Conservation (phyloP, 225 moss, liverwort and hornwort species). For the Polytrichum formosum region DNA sequence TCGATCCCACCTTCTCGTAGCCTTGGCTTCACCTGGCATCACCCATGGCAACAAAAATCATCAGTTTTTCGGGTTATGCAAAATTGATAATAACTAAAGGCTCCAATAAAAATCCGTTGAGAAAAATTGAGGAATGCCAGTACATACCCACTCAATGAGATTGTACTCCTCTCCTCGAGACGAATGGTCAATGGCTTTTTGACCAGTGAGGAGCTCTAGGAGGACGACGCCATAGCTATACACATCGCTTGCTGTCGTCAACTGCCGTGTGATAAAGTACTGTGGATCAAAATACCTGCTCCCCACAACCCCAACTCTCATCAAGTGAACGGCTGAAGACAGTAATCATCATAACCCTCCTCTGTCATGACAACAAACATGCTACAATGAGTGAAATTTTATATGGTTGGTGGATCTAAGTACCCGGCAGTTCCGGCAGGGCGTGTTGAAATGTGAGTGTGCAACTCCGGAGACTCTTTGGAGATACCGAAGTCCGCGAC, state of each 20-base stretch:
- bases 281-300: conserved; percentile 26
- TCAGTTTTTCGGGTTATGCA: too few species aligned
- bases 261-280: conserved; percentile 33
- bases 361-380: neutral
- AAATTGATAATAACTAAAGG: neutral
- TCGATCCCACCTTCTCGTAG: neutral
- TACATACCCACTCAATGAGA: conserved; percentile 8
- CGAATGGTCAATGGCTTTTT: conserved; percentile 2
- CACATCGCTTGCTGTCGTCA: conserved; percentile 12
- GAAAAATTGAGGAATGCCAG: neutral
- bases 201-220: conserved; percentile 38
- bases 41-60: neutral
- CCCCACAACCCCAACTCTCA: neutral
- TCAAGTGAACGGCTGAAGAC: neutral
- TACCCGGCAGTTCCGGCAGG: conserved; percentile 47
- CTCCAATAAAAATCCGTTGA: neutral
- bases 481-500: conserved; percentile 53
- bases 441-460: conserved; percentile 33
- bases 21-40: conserved; percentile 3
- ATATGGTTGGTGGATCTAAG: neutral
- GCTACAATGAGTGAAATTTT: neutral
- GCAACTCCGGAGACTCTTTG: conserved; percentile 28
- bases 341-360: neutral
- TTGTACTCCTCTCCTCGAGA: conserved; percentile 10
- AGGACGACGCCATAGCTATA: conserved; percentile 47